Base-by-base conservation (phyloP, 1,284 basidiomycete genomes). In the Ganoderma meredithae region DNA sequence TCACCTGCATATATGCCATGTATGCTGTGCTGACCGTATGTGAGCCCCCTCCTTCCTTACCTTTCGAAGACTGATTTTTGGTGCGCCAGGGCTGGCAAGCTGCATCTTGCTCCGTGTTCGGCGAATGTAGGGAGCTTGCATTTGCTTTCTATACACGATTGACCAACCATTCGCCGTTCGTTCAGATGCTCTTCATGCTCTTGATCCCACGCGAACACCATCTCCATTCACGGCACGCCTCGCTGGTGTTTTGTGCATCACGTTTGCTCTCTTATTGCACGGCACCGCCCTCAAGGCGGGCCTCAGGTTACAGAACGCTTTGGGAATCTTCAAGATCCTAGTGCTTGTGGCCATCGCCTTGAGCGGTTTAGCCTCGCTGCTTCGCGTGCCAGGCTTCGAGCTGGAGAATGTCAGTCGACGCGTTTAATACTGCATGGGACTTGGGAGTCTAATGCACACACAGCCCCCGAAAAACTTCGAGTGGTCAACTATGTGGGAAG, bases 241-340 rank as follows among this genome's bases (percentile, higher is more conserved):
- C 8, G 76, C 74, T 0, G 81, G 79, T 2, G 83, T 91, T 56
- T 73, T 81, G 6, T 89, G 88, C 74, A 78, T 88, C 43, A 88
- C 88, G 0, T 86, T 87, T 71, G 83, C 86, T 60, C 81, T 89
- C 64, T 31, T 88, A 27, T 79, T 90, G 2, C 92, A 94, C 70
- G 87, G 88, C 3, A 83, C 80, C 1, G 80, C 83, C 59, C 79
- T 88, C 39, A 83, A 84, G 53, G 85, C 83, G 77, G 92, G 92
- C 1, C 71, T 94, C 0, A 85, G 83, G 7, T 78, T 94, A 12
- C 90, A 92, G 75, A 92, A 94, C 72, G 72, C 79, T 0, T 83
- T 94, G 0, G 91, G 90, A n/a, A 71, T 84, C 41, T 86, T 90
- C 79, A 93, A 93, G 73, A 77, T 93, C 25, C 58, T 86, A 36